A percentile compares a stretch with the other conserved stretches of the same genome.
Conservation (phyloP, 495 filamentous ascomycete species). For the Penicillium macrosclerotiorum region DNA sequence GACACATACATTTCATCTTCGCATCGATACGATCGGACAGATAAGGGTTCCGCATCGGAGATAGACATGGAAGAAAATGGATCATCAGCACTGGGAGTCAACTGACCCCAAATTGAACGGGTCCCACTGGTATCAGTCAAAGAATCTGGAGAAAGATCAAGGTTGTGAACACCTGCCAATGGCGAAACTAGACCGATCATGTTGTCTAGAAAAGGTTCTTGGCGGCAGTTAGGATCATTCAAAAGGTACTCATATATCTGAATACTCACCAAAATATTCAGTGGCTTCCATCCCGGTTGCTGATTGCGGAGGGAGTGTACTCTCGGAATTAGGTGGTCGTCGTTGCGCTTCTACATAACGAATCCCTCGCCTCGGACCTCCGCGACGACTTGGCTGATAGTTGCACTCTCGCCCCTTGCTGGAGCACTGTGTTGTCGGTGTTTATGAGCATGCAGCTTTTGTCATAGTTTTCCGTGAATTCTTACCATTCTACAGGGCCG, state of each 20-base stretch:
- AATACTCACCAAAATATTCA: slow-evolving; percentile 16
- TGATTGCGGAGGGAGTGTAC: neutral
- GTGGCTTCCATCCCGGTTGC: slow-evolving; percentile 3
- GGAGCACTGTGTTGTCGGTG: slow-evolving; percentile 31
- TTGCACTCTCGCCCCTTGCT: slow-evolving; percentile 41
- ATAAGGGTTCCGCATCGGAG: slow-evolving; percentile 2
- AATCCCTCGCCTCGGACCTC: slow-evolving; percentile 40
- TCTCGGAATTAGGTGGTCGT: neutral
- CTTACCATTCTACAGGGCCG: slow-evolving; percentile 48
- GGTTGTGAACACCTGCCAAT: slow-evolving; percentile 17
- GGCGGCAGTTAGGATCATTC: neutral
- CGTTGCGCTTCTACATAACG: slow-evolving; percentile 14
- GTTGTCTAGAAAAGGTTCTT: slow-evolving; percentile 17
- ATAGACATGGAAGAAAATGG: slow-evolving; percentile 12
- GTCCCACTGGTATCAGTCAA: slow-evolving; percentile 11
- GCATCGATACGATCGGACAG: slow-evolving; percentile 22
- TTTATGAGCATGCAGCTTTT: neutral
- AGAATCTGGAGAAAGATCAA: slow-evolving; percentile 18
- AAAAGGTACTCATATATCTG: too few species aligned
- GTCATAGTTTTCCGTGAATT: neutral
- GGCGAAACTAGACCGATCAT: slow-evolving; percentile 19
- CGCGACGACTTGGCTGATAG: slow-evolving; percentile 50
- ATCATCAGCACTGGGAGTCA: slow-evolving; percentile 22
- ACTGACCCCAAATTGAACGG: slow-evolving; percentile 18
- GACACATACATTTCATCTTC: slow-evolving; percentile 27